Evolutionary conservation across 768 basidiomycete genomes (phyloP), one percentile per base, ranked within the genome.

Genomic region (Termitomyces heimii): DNA sequence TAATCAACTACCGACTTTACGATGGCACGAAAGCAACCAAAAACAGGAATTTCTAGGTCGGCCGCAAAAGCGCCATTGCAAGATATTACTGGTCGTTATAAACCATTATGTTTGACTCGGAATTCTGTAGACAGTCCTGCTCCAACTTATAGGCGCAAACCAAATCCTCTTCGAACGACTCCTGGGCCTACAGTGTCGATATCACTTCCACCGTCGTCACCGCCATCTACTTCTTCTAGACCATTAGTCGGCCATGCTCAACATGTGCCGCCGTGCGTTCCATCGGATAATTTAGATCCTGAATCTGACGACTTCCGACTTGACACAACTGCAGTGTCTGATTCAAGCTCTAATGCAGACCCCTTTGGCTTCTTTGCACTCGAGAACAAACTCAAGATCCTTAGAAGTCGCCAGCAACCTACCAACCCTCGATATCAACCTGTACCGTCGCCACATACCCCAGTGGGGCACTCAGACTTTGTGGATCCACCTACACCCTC

Each of bases 301-400:
- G 46, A 57, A n/a, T 43, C 51, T 10, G 55, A 58, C 16, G 48
- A 53, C 16, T 14, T 22, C 46, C 44, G 54, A 45, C 50, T 31
- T 31, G 44, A 39, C 49, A 13, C 40, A 55, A 26, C 45, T 37
- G 18, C 50, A 20, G 52, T 18, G n/a, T 26, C 43, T 35, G 67
- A 62, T 32, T 55, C 49, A 50, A 53, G 60, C 35, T 40, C 63
- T 5, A 61, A 60, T 26, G 60, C 65, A 9, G 67, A 62, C 32
- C 82, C 82, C 0, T 84, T 84, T 58, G 83, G 82, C 0, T 83
- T 84, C 59, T 70, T 82, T 32, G 79, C 82, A 18, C 73, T 81
- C 0, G 82, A 84, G 64, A 73, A 72, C 51, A 78, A 75, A 49
- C 65, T 83, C 59, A 81, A 79, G 62, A 73, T 53, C n/a, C n/a